Evolutionary conservation across 2,329 filamentous ascomycete species (phyloP).

Genomic region (Pseudogymnoascus verrucosus): DNA sequence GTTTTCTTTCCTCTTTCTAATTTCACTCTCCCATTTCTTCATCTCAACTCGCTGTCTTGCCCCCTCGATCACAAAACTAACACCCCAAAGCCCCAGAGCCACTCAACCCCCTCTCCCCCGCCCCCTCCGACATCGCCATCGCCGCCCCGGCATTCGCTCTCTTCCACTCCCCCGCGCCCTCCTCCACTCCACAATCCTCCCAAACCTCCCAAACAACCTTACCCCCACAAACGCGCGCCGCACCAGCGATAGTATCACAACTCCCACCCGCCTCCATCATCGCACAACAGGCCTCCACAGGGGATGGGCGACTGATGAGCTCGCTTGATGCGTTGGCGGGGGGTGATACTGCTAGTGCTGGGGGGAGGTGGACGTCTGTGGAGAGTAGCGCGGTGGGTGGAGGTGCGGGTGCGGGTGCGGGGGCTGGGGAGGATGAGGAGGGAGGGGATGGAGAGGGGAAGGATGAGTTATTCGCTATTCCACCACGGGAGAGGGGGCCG

Average conservation of each 20-base stretch:
- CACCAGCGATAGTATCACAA: slow-evolving; percentile 17
- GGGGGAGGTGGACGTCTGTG: neutral
- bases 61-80: slow-evolving; percentile 35
- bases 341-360: slow-evolving; percentile 25
- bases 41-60: too few relatives aligned
- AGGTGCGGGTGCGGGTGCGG: slow-evolving; percentile 17
- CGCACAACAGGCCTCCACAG: slow-evolving; percentile 17
- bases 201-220: too few relatives aligned
- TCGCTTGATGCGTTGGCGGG: slow-evolving; percentile 30
- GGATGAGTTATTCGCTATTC: slow-evolving; percentile 80
- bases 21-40: slow-evolving; percentile 48
- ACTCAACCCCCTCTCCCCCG: neutral
- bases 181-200: neutral
- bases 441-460: too few relatives aligned
- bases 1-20: slow-evolving; percentile 31
- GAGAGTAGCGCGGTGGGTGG: neutral
- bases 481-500: slow-evolving; percentile 76
- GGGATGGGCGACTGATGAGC: slow-evolving; percentile 19
- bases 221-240: neutral
- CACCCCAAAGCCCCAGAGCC: slow-evolving; percentile 22
- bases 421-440: slow-evolving; percentile 31
- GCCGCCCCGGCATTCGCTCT: slow-evolving; percentile 20
- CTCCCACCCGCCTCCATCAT: slow-evolving; percentile 22
- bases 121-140: slow-evolving; percentile 19
- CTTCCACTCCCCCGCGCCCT: neutral